phyloP scores from a whole-genome alignment of 352 stramenopile species.

The Globisporangium parvum region DNA sequence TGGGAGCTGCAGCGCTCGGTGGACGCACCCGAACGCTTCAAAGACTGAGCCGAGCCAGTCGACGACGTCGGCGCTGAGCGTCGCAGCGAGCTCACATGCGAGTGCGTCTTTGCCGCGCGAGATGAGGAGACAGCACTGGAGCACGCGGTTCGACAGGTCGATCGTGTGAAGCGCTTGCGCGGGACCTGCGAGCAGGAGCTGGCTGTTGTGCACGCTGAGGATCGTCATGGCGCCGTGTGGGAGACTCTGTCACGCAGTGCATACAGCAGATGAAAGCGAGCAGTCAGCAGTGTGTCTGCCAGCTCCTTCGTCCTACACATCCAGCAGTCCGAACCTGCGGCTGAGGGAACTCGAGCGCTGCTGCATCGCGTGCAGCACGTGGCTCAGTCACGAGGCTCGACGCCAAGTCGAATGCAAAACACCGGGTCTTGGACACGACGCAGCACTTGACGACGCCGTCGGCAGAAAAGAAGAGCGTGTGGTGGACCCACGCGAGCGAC shows the following conservation, averaged over 20 bases:
- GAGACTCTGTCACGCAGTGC: conserved; percentile 21
- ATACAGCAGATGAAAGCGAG: not conserved
- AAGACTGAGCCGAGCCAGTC: conserved; percentile 61
- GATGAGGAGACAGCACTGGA: conserved; percentile 65
- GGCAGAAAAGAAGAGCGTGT: conserved; percentile 61
- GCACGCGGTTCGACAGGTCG: conserved; percentile 51
- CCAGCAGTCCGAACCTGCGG: conserved; percentile 24
- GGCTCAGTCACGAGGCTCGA: conserved; percentile 18
- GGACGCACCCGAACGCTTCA: conserved; percentile 55
- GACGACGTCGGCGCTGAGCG: conserved; percentile 25
- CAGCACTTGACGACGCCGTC: conserved; percentile 61
- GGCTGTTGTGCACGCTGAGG: conserved; percentile 36
- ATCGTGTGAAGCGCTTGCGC: conserved; percentile 44
- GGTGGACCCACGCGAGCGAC: conserved; percentile 60
- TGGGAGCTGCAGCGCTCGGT: conserved; percentile 29
- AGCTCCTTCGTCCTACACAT: not conserved
- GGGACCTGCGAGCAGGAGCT: conserved; percentile 43
- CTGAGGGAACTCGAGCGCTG: conserved; percentile 35
- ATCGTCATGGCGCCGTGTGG: conserved; percentile 39
- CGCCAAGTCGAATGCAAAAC: conserved; percentile 58
- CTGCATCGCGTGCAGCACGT: conserved; percentile 12
- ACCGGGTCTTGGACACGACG: conserved; percentile 48
- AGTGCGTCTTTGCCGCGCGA: conserved; percentile 38
- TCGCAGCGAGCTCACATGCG: conserved; percentile 35
- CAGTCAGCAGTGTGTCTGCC: not conserved